These are phyloP conservation scores for Aureobasidium mangrovei DNA, from an alignment of 2,329 filamentous ascomycete species.

Conservation along the genomic window DNA sequence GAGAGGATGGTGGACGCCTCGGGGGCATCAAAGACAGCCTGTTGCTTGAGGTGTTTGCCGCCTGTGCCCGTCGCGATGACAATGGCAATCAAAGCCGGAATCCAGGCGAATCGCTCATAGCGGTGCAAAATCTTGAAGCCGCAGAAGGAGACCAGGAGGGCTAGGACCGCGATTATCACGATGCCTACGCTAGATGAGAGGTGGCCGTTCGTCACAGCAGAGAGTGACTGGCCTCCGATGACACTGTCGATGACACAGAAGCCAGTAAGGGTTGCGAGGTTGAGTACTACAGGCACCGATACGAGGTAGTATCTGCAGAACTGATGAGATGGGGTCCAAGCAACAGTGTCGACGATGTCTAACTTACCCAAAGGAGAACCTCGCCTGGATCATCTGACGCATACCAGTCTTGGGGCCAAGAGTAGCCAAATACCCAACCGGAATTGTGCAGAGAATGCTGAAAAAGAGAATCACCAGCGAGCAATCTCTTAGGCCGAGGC, in stretches of 20 bases:
- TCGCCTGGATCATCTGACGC: conserved; percentile 57
- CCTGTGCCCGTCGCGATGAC: conserved; percentile 34
- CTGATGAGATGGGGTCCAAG: not conserved
- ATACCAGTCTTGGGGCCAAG: conserved; percentile 55
- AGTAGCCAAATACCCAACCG: conserved; percentile 50
- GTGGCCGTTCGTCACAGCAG: conserved; percentile 39
- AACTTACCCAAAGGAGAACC: conserved; percentile 48
- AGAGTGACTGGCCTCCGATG: conserved; percentile 51
- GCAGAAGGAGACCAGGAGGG: conserved; percentile 53
- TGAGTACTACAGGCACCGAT: conserved; percentile 52
- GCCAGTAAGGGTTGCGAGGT: conserved; percentile 54
- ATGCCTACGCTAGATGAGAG: conserved; percentile 51
- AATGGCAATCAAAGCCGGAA: conserved; percentile 34
- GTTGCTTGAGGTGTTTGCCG: conserved; percentile 34
- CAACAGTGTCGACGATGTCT: not conserved
- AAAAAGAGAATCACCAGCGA: conserved; percentile 57
- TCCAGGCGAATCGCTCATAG: conserved; percentile 36
- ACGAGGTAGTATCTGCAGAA: conserved; percentile 42
- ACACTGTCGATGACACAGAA: conserved; percentile 56
- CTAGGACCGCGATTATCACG: conserved; percentile 49
- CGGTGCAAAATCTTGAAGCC: conserved; percentile 40
- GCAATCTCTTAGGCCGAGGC: conserved; percentile 48
- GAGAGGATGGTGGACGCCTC: conserved; percentile 33
- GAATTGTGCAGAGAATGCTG: conserved; percentile 44
- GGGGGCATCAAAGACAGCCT: conserved; percentile 36